These are phyloP conservation scores for Epipyxis sp. DNA, from an alignment of 108 stramenopile genomes.

Conservation along the genomic window DNA sequence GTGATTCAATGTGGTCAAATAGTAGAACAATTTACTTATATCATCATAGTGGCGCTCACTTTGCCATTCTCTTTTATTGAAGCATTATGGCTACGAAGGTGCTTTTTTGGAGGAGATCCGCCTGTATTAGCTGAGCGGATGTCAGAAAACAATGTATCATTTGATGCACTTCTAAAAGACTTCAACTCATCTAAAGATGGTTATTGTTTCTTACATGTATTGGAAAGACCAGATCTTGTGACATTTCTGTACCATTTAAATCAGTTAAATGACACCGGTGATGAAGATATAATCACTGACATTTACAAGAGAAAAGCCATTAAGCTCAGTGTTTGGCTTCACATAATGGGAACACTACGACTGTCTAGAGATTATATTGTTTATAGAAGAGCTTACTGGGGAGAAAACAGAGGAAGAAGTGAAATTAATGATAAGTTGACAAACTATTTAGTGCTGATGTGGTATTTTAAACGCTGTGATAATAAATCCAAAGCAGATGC, in stretches of 20 bases:
- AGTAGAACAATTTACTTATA: neutral
- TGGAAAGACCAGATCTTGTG: neutral
- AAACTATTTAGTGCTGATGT: neutral
- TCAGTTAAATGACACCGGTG: too few species aligned
- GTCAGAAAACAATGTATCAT: neutral
- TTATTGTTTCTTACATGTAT: neutral
- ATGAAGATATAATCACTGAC: too few species aligned
- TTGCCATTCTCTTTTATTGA: constrained; percentile 5
- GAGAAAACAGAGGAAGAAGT: neutral
- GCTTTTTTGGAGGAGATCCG: neutral
- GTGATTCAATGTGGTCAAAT: neutral
- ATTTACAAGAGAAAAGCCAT: too few species aligned
- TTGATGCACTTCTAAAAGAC: neutral
- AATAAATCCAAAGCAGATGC: neutral
- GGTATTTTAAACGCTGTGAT: neutral
- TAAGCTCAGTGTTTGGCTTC: too few species aligned
- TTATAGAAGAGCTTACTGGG: constrained; percentile 5
- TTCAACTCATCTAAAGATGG: neutral
- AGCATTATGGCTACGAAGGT: neutral
- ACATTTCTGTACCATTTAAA: too few species aligned
- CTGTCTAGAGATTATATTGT: neutral
- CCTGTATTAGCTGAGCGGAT: neutral
- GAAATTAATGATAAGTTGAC: neutral
- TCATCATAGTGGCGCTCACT: neutral
- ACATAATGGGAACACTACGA: too few species aligned